A percentile compares a stretch with the other conserved stretches of the same genome.
These are phyloP conservation scores for Populus pruinosa DNA, from an alignment of 345 rosid species.

Conservation along the genomic window DNA sequence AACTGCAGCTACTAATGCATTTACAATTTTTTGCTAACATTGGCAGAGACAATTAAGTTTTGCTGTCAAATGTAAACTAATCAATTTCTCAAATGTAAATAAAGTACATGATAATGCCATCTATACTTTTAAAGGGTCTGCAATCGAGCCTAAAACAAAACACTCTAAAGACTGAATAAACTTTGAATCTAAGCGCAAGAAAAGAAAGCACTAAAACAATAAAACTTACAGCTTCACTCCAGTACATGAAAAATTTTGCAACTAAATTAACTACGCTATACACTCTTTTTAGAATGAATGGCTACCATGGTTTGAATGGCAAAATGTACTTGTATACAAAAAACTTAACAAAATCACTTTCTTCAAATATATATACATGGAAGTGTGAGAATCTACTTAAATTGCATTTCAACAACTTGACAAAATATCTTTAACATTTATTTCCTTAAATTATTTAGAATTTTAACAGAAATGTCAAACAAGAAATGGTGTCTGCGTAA, in stretches of 20 bases:
- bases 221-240: neutral
- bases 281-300: neutral
- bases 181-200: neutral
- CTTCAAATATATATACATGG: neutral
- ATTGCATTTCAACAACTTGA: neutral
- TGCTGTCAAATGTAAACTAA: neutral
- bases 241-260: neutral
- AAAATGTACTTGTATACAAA: neutral
- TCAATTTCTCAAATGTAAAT: constrained; percentile 1
- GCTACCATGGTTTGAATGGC: constrained; percentile 4
- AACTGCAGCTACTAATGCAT: constrained; percentile 12
- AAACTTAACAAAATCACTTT: neutral
- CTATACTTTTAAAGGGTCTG: neutral
- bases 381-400: neutral
- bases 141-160: neutral
- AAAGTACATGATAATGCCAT: neutral
- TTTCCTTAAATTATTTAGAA: neutral
- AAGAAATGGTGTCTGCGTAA: neutral
- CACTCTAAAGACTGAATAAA: neutral
- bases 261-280: neutral
- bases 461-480: constrained; percentile 1
- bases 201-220: neutral
- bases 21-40: constrained; percentile 2
- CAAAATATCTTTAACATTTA: neutral
- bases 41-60: neutral